phyloP scores from a whole-genome alignment of 805 yeast species.

The Kazachstania kunashirensis region DNA sequence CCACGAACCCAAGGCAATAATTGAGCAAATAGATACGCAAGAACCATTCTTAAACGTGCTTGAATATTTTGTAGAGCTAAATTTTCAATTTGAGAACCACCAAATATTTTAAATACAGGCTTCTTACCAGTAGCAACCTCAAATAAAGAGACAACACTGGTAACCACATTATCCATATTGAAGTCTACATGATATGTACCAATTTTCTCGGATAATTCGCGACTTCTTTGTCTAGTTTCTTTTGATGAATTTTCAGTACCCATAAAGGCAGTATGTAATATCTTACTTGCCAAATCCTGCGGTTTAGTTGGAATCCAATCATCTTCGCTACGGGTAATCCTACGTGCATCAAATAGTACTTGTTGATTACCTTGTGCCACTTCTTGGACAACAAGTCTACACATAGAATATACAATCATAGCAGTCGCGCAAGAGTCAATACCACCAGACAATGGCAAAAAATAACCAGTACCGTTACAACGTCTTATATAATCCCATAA shows the following conservation, averaged over 20 bases:
- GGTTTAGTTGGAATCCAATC: conserved; percentile 67
- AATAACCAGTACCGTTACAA: conserved; percentile 82
- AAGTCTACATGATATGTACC: conserved; percentile 88
- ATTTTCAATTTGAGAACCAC: conserved; percentile 87
- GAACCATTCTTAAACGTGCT: conserved; percentile 91
- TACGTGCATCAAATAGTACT: conserved; percentile 68
- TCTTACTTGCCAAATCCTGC: conserved; percentile 59
- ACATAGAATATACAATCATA: conserved; percentile 89
- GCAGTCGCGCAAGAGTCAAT: conserved; percentile 98
- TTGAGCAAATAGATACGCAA: conserved; percentile 89
- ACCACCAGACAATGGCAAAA: conserved; percentile 92
- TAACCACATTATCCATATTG: conserved; percentile 81
- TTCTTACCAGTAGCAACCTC: conserved; percentile 82
- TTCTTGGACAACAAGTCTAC: conserved; percentile 70
- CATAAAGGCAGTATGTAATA: conserved; percentile 90
- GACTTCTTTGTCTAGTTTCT: conserved; percentile 80
- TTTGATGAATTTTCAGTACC: conserved; percentile 87
- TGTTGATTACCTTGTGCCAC: conserved; percentile 56
- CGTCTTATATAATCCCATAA: conserved; percentile 95
- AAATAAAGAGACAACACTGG: conserved; percentile 64
- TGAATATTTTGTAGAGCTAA: conserved; percentile 94
- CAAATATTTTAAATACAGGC: conserved; percentile 85
- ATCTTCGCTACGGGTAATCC: conserved; percentile 47
- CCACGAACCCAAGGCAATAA: conserved; percentile 90
- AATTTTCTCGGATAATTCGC: conserved; percentile 57